These are phyloP conservation scores for Candida corydali DNA, from an alignment of 805 yeast genomes.

Conservation along the genomic window DNA sequence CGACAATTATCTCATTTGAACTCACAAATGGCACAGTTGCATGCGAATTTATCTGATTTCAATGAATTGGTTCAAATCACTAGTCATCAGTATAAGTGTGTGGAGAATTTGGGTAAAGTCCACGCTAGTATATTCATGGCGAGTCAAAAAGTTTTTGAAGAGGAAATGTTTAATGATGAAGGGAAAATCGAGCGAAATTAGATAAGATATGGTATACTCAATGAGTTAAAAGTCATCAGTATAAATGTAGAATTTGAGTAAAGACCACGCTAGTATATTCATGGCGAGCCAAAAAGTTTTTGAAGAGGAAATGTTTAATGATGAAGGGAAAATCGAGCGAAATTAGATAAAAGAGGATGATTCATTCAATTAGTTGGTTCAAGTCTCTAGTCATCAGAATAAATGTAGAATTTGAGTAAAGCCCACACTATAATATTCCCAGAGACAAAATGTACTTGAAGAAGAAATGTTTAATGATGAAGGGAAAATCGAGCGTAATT, in stretches of 20 bases:
- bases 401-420: slow-evolving; percentile 47
- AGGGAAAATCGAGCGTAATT: background rate
- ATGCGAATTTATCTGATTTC: slow-evolving; percentile 51
- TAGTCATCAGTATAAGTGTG: slow-evolving; percentile 47
- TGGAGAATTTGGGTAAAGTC: slow-evolving; percentile 50
- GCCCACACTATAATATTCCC: slow-evolving; percentile 51
- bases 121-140: slow-evolving; percentile 53
- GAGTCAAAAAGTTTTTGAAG: slow-evolving; percentile 37
- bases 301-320: slow-evolving; percentile 29
- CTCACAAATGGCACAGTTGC: slow-evolving; percentile 36
- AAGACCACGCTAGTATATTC: slow-evolving; percentile 51
- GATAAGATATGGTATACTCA: too few relatives aligned
- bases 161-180: slow-evolving; percentile 22
- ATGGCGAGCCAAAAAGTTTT: slow-evolving; percentile 42
- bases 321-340: slow-evolving; percentile 1
- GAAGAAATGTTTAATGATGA: slow-evolving; percentile 23
- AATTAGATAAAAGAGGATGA: too few relatives aligned
- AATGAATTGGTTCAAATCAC: slow-evolving; percentile 49
- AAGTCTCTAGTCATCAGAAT: slow-evolving; percentile 48
- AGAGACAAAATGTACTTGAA: slow-evolving; percentile 41
- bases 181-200: slow-evolving; percentile 1
- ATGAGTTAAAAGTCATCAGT: slow-evolving; percentile 51
- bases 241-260: slow-evolving; percentile 47
- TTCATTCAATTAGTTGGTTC: slow-evolving; percentile 48
- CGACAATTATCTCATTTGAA: slow-evolving; percentile 42